Base-by-base conservation (phyloP, 768 basidiomycete genomes). In the Tulasnella sp. region DNA sequence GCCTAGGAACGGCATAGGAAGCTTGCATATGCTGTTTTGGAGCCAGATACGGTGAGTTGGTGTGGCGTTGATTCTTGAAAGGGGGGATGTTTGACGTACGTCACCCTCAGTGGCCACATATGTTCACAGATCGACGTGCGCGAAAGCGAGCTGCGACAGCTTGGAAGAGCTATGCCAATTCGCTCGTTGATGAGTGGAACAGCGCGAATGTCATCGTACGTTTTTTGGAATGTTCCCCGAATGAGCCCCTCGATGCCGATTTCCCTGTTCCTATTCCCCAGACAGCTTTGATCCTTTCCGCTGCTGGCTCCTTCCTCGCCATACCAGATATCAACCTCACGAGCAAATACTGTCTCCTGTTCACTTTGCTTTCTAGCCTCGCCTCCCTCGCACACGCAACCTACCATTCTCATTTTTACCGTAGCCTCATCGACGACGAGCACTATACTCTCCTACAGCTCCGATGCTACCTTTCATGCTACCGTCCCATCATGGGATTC, bases 391-490 rank as follows among this genome's bases (percentile, higher is more conserved):
- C 49, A 51, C 58, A 59, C 13, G n/a, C 11, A 3, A 48, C 48
- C 8, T 59, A 52, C 38, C 42, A 59, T 42, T 30, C 47, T 21
- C 49, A 59, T 24, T 32, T 50, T 17, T 59, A 59, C 29, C 58
- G 49, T 10, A 50, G 32, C 34, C 48, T 52, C 3, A 29, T 59
- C 30, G 58, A 51, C 29, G 47, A 59, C 42, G 27, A 44, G 27
- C 58, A 59, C 49, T 59, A 52, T 19, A 59, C 29, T 24, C 30
- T 59, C 30, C 45, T 59, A 19, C 58, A 59, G 42, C 58, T 59
- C 30, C 32, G 47, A 19, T 52, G 47, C 15, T 59, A 59, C 34
- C 58, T 59, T 26, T 27, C 48, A 7, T 59, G 47, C 21, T 51
- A 59, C 58, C 32, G 58, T 21, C 47, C 47, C 29, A 32, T 59